Evolutionary conservation across 1,139 yeast genomes (phyloP), one percentile per base, ranked within the genome.

Genomic region (Protomyces pachydermus): DNA sequence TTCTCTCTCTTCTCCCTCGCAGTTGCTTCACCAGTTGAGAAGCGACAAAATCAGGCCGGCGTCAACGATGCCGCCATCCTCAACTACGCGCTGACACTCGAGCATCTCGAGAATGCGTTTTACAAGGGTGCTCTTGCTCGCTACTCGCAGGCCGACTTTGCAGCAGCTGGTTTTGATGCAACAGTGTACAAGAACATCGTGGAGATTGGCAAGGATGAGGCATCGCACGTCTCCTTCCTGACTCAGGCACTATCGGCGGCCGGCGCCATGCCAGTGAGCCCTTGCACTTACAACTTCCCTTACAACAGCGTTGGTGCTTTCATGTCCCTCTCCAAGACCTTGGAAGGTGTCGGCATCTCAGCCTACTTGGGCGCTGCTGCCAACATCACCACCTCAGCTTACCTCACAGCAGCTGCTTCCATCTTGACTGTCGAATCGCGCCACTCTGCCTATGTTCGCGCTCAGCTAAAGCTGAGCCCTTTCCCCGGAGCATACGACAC

Each of bases 31-130:
- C 56, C 60, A 25, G 60, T 54, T 60, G 70, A 67, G 66, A 68
- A 69, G 68, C 69, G 66, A 64, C 70, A 66, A 56, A 57, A 55
- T 16, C 56, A 55, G 10, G 53, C 53, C 20, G 54, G 53, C 18
- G 48, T 66, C 32, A 65, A 54, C 35, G 69, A 68, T 58, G 69
- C 65, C 50, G 67, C 58, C 54, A 65, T 68, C 46, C 68, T 68
- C 28, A 66, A 68, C 42, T 68, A 66, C 53, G 69, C 69, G 9
- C 51, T 67, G 32, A 68, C 69, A 34, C 62, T 68, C 51, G 69
- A 68, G 54, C 68, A 68, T 46, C 67, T 68, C 50, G 69, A 67
- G 61, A 64, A 66, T 32, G 64, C 56, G 28, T 68, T 68, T 61
- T 68, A 68, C 65, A 57, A 54, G 34, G 51, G 42, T 10, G 69